Conservation (phyloP, 768 basidiomycete genomes). For the Tricholoma bakamatsutake region DNA sequence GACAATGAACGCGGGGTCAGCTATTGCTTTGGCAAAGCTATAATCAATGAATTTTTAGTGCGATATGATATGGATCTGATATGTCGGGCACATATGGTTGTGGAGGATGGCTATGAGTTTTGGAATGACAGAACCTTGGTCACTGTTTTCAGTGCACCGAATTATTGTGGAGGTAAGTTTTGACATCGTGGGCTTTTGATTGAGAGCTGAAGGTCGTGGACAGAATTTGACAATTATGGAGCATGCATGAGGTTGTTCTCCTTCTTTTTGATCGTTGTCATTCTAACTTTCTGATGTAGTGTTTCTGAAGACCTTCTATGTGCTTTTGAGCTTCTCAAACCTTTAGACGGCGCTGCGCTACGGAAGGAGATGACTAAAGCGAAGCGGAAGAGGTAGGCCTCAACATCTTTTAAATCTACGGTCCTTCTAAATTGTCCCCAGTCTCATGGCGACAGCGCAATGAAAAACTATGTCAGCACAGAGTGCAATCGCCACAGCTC, state of each 20-base stretch:
- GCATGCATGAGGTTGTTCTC: conserved; percentile 81
- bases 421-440: background rate
- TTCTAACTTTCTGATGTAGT: conserved; percentile 31
- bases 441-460: background rate
- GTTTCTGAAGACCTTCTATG: conserved; percentile 97
- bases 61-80: conserved; percentile 99
- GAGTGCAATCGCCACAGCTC: background rate
- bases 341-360: conserved; percentile 87
- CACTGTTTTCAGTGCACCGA: conserved; percentile 97
- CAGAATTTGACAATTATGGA: conserved; percentile 94
- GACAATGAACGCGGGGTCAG: conserved; percentile 99
- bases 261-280: conserved; percentile 3
- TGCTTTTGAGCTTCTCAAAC: conserved; percentile 96
- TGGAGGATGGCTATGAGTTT: conserved; percentile 98
- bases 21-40: conserved; percentile 97
- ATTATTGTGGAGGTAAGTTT: conserved; percentile 87
- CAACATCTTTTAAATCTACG: background rate
- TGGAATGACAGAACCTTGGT: conserved; percentile 99
- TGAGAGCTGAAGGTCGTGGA: conserved; percentile 13
- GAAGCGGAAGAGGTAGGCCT: conserved; percentile 87
- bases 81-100: conserved; percentile 99
- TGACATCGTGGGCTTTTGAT: conserved; percentile 5
- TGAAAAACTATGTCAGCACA: background rate
- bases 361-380: conserved; percentile 99
- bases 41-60: conserved; percentile 93